These are phyloP conservation scores for Aspergillus chevalieri DNA, from an alignment of 2,329 filamentous ascomycete species.

Conservation along the genomic window DNA sequence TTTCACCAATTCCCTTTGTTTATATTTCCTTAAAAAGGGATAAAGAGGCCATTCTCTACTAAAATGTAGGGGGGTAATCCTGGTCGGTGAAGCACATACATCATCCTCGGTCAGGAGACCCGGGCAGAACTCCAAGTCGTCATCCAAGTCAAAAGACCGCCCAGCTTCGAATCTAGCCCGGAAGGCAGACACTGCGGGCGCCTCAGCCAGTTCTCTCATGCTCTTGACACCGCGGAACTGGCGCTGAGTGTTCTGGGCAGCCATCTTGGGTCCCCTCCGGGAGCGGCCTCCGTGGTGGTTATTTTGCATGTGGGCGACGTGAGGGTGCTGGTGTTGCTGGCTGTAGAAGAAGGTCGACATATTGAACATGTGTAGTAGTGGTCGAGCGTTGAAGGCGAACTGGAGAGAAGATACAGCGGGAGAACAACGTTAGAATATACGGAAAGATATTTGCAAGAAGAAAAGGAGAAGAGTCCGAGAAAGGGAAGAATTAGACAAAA, in stretches of 20 bases:
- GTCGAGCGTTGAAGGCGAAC: background rate
- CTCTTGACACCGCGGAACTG: conserved; percentile 79
- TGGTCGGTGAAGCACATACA: conserved; percentile 52
- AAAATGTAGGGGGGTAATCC: background rate
- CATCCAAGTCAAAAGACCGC: conserved; percentile 89
- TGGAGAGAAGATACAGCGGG: background rate
- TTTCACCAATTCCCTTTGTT: background rate
- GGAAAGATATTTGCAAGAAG: too few relatives aligned
- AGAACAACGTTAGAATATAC: too few relatives aligned
- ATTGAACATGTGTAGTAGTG: conserved; percentile 18
- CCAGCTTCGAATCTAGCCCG: conserved; percentile 84
- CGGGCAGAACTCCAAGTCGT: conserved; percentile 94
- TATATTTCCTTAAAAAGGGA: background rate
- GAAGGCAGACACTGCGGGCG: conserved; percentile 69
- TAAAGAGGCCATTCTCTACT: background rate
- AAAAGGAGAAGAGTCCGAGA: background rate
- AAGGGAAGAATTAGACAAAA: background rate
- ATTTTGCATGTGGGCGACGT: conserved; percentile 55
- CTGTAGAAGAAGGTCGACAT: conserved; percentile 46
- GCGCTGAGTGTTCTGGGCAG: conserved; percentile 75
- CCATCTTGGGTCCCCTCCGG: conserved; percentile 73
- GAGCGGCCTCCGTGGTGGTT: conserved; percentile 79
- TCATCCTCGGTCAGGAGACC: conserved; percentile 86
- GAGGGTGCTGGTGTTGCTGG: conserved; percentile 37
- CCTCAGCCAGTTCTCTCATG: conserved; percentile 79